Evolutionary conservation across 176 grass and related monocot species (phyloP), one percentile per base, ranked within the genome.

Genomic region (Aegilops sharonensis): DNA sequence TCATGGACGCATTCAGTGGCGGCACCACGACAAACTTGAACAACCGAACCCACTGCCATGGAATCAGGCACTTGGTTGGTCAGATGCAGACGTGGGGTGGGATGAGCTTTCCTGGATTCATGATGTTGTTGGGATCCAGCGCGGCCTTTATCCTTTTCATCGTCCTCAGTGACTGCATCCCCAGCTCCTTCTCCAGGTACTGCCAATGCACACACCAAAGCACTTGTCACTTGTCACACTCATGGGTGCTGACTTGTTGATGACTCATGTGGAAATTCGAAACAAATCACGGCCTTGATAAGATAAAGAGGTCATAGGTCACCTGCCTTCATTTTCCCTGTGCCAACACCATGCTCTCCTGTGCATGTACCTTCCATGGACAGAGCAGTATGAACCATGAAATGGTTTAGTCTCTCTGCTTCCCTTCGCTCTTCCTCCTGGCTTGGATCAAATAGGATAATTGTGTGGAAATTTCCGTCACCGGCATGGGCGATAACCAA

Each of bases 311-410:
- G 39, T 65, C 18, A 40, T 11, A 68, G 84, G 82, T 54, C 6
- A 83, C 86, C 77, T 94, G 90, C 97, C 97, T 99, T 99, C 97
- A 96, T 96, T 94, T 99, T 99, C 62, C 97, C 97, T 2, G 97
- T 96, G 68, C 97, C 92, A 78, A 99, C 97, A 77, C 97, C 94
- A 78, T 99, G 97, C 89, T 99, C 97, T 88, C 97, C 97, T 36
- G 97, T 96, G 83, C 94, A 99, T 68, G 97, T 96, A 83, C 10
- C 97, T 99, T 96, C 97, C 93, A 99, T 89, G 47, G 97, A 95
- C 34, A 99, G 85, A 79, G 94, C 97, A 65, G 89, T 94, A 81
- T 96, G 72, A 73, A 99, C 97, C 97, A 99, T 99, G 80, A 99
- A 96, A 94, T 96, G 92, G 85, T 94, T 99, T 70, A 99, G 68